Conservation (phyloP, 169 alveolate genomes). For the Plasmodium fragile region DNA sequence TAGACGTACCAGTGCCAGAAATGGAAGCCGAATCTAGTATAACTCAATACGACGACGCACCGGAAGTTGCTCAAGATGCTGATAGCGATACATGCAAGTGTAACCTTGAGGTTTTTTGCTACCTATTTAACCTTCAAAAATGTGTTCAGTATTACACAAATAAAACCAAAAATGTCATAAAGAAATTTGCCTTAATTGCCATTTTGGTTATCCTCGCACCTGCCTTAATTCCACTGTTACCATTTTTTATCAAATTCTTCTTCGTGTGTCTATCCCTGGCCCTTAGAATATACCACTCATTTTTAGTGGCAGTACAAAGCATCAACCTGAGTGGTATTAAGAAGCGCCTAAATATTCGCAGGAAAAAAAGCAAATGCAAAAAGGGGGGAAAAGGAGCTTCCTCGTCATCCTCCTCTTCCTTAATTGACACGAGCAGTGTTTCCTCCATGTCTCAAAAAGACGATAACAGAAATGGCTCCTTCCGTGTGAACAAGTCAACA, state of each 20-base stretch:
- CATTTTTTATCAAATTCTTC: slow-evolving; percentile 44
- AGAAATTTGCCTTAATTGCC: slow-evolving; percentile 28
- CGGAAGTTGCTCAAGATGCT: not conserved
- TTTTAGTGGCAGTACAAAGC: not conserved
- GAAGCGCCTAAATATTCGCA: not conserved
- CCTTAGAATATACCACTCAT: slow-evolving; percentile 17
- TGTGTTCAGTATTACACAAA: slow-evolving; percentile 39
- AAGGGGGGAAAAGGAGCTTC: not conserved
- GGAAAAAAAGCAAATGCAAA: slow-evolving; percentile 3
- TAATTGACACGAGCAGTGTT: slow-evolving; percentile 43
- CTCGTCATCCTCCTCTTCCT: slow-evolving; percentile 35
- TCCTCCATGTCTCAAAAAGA: slow-evolving; percentile 1
- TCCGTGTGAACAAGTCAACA: not conserved
- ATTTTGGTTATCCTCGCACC: slow-evolving; percentile 65
- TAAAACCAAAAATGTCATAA: slow-evolving; percentile 3
- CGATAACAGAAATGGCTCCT: not conserved
- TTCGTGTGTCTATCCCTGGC: slow-evolving; percentile 5
- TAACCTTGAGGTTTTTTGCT: slow-evolving; percentile 31
- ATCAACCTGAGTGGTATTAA: not conserved
- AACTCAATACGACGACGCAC: slow-evolving; percentile 9
- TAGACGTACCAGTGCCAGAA: not conserved
- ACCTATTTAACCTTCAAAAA: slow-evolving; percentile 32
- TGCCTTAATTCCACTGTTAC: slow-evolving; percentile 61
- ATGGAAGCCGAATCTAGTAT: not conserved
- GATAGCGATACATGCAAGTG: slow-evolving; percentile 30